Conservation (phyloP, 148 eudicot genomes). For the Pharnaceum exiguum region DNA sequence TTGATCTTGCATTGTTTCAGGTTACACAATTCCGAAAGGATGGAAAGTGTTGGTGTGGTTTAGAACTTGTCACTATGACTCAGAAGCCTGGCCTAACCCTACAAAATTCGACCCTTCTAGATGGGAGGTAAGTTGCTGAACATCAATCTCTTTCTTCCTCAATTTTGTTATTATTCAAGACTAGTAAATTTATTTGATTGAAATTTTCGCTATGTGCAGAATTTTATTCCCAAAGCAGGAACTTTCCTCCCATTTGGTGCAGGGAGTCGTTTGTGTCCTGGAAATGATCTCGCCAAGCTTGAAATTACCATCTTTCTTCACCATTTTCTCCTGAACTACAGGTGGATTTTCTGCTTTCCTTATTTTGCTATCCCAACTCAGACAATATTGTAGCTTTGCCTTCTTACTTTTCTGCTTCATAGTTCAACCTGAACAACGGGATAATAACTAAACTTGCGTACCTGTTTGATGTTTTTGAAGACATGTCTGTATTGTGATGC, state of each 20-base stretch:
- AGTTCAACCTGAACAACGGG: background rate
- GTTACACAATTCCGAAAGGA: constrained; percentile 81
- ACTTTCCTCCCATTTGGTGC: constrained; percentile 78
- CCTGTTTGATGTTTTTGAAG: background rate
- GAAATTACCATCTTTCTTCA: constrained; percentile 87
- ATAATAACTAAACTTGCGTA: background rate
- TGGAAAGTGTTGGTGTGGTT: constrained; percentile 90
- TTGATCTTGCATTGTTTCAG: constrained; percentile 26
- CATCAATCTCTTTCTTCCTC: background rate
- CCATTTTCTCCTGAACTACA: constrained; percentile 68
- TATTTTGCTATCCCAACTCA: background rate
- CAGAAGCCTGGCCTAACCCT: constrained; percentile 65
- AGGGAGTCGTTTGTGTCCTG: constrained; percentile 81
- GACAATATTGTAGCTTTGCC: background rate
- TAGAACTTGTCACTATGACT: constrained; percentile 60
- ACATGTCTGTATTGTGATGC: background rate
- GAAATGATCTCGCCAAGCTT: constrained; percentile 92
- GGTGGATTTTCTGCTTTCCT: constrained; percentile 31
- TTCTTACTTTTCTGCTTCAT: background rate
- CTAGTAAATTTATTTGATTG: background rate
- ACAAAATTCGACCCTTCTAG: constrained; percentile 66
- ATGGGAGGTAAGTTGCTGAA: constrained; percentile 78
- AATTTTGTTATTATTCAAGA: background rate
- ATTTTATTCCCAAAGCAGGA: constrained; percentile 61
- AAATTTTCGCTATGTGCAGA: constrained; percentile 23